Evolutionary conservation across 2,329 filamentous ascomycete species (phyloP).

Genomic region (Macrophomina tecta): DNA sequence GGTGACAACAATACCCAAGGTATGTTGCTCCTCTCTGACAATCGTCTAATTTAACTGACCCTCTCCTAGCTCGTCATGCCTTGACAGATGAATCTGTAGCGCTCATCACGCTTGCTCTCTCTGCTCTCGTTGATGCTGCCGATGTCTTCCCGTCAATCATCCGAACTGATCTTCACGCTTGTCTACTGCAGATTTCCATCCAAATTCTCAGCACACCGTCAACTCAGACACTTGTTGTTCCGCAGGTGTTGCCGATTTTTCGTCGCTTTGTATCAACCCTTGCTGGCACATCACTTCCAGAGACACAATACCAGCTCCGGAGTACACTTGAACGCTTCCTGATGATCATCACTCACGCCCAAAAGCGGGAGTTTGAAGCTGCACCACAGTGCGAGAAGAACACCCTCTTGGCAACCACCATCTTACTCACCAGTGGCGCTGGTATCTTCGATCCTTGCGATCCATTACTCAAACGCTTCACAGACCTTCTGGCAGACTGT

Average conservation of each 20-base stretch:
- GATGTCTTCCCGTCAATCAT: constrained; percentile 97
- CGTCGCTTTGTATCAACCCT: constrained; percentile 87
- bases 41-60: constrained; percentile 46
- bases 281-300: constrained; percentile 51
- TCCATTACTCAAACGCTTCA: constrained; percentile 73
- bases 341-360: constrained; percentile 76
- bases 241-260: constrained; percentile 87
- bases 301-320: constrained; percentile 73
- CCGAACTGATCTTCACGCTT: constrained; percentile 93
- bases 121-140: constrained; percentile 90
- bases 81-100: constrained; percentile 86
- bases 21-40: constrained; percentile 26
- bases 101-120: constrained; percentile 79
- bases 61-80: constrained; percentile 68
- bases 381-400: constrained; percentile 93
- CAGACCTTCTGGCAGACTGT: constrained; percentile 85
- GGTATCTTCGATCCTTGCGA: constrained; percentile 77
- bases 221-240: constrained; percentile 88
- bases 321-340: constrained; percentile 84
- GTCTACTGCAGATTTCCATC: constrained; percentile 94
- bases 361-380: constrained; percentile 76
- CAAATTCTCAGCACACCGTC: constrained; percentile 86
- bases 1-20: constrained; percentile 58
- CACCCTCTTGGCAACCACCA: constrained; percentile 82
- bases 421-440: constrained; percentile 82